Evolutionary conservation across 75 land plant species (phyloP), one percentile per base, ranked within the genome.

Genomic region (Selaginella moellendorffii): DNA sequence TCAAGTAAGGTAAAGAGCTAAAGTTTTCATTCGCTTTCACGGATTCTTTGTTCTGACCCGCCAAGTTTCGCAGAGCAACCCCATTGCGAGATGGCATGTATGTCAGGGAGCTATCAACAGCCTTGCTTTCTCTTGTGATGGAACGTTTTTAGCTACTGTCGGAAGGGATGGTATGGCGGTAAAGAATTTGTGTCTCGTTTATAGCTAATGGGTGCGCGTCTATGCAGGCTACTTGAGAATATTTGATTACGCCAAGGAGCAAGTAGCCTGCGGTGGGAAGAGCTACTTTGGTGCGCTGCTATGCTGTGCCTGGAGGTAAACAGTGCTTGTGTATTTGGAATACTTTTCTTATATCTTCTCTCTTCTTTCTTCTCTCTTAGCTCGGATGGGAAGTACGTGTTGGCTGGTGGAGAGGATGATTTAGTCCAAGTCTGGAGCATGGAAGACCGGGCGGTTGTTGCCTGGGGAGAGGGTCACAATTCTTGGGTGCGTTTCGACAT

Each of bases 391-490:
- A 92, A 88, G 69, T 92, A 92, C 59, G 71, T 92, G 61, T 75
- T 92, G 79, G 81, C 96, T 52, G 97, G 97, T 56, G 97, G 97
- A 31, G 97, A 92, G 76, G 97, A 92, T 74, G 97, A 92, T 75
- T 69, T 92, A 54, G 97, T 92, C 28, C 95, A 85, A 78, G 85
- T 92, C 5, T 92, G 97, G 97, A 92, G 97, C 63, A 92, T 85
- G 96, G 97, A 92, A 73, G 97, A 92, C 61, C 75, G 82, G 52
- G 83, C 81, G 31, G 82, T 92, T 26, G 87, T 92, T 18, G 97
- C 97, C 21, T 92, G 97, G 97, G 97, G 90, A 22, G 97, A 92
- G 75, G 97, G 97, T 1, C 97, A 92, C 63, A 88, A 78, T 54
- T 92, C 97, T 18, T 92, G 96, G 96, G 97, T 88, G 64, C 73